Conservation (phyloP, 108 stramenopile genomes). For the Cyclotella choctawhatcheeana region DNA sequence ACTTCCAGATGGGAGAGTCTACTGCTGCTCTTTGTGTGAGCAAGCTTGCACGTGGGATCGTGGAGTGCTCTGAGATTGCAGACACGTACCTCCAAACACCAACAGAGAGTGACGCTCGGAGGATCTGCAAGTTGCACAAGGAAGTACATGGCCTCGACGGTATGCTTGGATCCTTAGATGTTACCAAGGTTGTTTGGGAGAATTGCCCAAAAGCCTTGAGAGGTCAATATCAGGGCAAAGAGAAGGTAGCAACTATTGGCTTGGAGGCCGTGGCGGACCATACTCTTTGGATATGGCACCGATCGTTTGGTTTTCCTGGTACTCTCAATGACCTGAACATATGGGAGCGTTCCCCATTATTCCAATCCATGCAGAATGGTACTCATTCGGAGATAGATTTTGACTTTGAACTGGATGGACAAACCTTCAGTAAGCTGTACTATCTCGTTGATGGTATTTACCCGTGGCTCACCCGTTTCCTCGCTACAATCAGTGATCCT, state of each 20-base stretch:
- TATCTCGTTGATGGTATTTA: slow-evolving; percentile 51
- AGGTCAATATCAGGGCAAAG: slow-evolving; percentile 26
- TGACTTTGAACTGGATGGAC: slow-evolving; percentile 12
- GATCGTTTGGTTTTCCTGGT: slow-evolving; percentile 31
- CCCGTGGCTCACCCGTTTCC: slow-evolving; percentile 20
- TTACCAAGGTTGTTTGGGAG: slow-evolving; percentile 4
- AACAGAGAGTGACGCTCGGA: neutral
- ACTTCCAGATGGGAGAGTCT: slow-evolving; percentile 27
- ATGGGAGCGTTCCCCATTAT: slow-evolving; percentile 3
- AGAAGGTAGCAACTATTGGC: slow-evolving; percentile 15
- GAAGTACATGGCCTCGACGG: slow-evolving; percentile 1
- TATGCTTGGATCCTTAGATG: slow-evolving; percentile 15
- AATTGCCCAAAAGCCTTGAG: slow-evolving; percentile 24
- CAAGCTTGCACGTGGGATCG: neutral
- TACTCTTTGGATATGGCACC: slow-evolving; percentile 45
- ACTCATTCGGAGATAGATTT: slow-evolving; percentile 11
- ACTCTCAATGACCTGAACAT: slow-evolving; percentile 44
- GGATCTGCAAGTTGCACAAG: neutral
- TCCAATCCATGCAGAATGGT: neutral
- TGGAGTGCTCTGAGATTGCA: neutral
- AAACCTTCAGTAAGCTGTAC: slow-evolving; percentile 25
- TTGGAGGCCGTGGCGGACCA: slow-evolving; percentile 31
- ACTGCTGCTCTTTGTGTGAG: slow-evolving; percentile 2
- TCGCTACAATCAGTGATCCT: slow-evolving; percentile 17
- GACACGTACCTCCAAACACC: neutral